phyloP scores from a whole-genome alignment of 2,329 filamentous ascomycete genomes.

The Xylariaceae sp. region DNA sequence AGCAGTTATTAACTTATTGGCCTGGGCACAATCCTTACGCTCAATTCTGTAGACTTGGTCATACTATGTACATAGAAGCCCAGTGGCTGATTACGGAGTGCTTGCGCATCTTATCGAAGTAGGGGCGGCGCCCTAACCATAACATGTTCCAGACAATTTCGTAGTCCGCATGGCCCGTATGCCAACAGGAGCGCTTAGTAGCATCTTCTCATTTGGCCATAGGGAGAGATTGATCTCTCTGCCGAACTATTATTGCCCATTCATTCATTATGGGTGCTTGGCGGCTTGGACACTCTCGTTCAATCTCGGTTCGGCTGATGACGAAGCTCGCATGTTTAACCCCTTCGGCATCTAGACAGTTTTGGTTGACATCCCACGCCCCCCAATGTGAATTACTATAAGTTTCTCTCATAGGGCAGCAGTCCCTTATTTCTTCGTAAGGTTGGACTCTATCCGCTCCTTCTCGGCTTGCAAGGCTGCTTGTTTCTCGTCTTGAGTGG shows the following conservation, averaged over 20 bases:
- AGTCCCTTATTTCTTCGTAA: conserved; percentile 4
- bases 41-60: not conserved
- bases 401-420: not conserved
- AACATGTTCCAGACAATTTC: not conserved
- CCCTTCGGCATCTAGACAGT: not conserved
- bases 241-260: not conserved
- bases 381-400: not conserved
- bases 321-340: not conserved
- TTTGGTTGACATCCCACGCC: not conserved
- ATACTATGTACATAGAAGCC: not conserved
- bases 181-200: not conserved
- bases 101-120: not conserved
- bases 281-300: not conserved
- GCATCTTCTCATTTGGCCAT: not conserved
- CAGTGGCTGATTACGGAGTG: not conserved
- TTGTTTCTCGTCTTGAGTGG: conserved; percentile 70
- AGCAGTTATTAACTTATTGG: too few relatives aligned
- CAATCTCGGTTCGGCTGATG: not conserved
- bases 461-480: conserved; percentile 63
- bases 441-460: conserved; percentile 61
- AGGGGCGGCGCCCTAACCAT: not conserved
- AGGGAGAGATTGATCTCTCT: not conserved
- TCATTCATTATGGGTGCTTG: not conserved
- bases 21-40: too few relatives aligned
- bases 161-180: not conserved